Conservation (phyloP, 78 protist genomes). For the Dictyostelium intermedium region DNA sequence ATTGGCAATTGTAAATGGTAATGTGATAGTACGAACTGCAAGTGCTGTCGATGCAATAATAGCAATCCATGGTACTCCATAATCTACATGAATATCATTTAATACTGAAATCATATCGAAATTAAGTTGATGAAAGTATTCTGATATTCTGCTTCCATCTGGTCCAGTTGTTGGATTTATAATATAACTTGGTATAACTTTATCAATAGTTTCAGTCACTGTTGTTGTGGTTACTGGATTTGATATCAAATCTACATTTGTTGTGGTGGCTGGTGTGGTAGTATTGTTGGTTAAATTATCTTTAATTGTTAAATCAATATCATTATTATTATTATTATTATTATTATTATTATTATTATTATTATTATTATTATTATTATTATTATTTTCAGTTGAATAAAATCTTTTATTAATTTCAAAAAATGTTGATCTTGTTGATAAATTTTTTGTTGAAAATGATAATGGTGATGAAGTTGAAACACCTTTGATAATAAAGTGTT, state of each 20-base stretch:
- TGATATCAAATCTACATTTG: not conserved
- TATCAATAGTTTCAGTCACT: not conserved
- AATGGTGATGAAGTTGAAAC: not conserved
- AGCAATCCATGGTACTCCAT: constrained; percentile 33
- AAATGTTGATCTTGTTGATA: not conserved
- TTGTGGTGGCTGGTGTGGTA: not conserved
- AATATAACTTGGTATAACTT: not conserved
- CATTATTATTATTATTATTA: not conserved
- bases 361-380: not conserved
- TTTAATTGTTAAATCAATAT: not conserved
- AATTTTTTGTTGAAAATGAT: not conserved
- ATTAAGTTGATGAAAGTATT: not conserved
- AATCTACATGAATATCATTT: not conserved
- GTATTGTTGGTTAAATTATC: no score
- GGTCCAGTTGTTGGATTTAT: not conserved
- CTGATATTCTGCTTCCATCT: not conserved
- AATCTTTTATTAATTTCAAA: not conserved
- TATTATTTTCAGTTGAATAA: not conserved
- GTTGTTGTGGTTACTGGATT: not conserved
- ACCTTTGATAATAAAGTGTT: not conserved
- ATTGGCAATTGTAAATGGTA: constrained; percentile 15
- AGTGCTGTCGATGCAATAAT: constrained; percentile 14
- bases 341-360: not conserved
- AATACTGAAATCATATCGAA: not conserved
- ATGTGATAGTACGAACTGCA: not conserved